Base-by-base conservation (phyloP, 768 basidiomycete species). In the Rhizopogon salebrosus region DNA sequence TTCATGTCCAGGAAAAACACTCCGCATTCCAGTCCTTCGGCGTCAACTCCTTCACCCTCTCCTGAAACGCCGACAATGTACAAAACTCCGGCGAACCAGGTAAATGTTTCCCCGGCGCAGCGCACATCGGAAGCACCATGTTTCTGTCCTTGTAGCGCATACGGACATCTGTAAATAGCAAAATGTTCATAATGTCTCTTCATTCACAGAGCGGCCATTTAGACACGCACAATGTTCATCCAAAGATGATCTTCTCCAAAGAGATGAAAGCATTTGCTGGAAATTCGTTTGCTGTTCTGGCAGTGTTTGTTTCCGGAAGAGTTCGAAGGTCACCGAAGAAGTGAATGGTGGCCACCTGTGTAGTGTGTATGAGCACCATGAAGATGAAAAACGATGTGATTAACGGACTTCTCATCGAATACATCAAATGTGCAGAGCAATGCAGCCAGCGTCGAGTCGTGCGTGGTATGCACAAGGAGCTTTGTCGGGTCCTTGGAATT, bases 301-400 rank as follows among this genome's bases (percentile, higher is more conserved):
- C 6, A 53, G 41, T 13, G 57, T 57, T 27, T 23, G 35, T 57
- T 70, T 73, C 57, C 74, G 78, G 72, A 87, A 89, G 9, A 90
- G 75, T 63, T 90, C 89, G 61, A 89, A 87, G 0, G 84, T 84
- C 31, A 90, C 75, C 0, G 83, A 79, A 1, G 86, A 82, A 1
- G 87, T 85, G 67, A 89, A 89, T 3, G 85, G 78, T 6, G 85
- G 86, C 87, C 88, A 89, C 59, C 85, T 83, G n/a, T n/a, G n/a
- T n/a, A 53, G 37, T 59, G 11, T 41, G 13, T 5, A 26, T 38
- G 7, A 48, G 7, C 8, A 14, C 3, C 13, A 27, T 24, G 35
- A 20, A 52, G 41, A 38, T 8, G 0, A 35, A 43, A n/a, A 29
- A 14, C 31, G 23, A 29, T 51, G 16, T 29, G 41, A 27, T 41